These are phyloP conservation scores for Eucalyptus cloeziana DNA, from an alignment of 345 rosid species.

Conservation along the genomic window DNA sequence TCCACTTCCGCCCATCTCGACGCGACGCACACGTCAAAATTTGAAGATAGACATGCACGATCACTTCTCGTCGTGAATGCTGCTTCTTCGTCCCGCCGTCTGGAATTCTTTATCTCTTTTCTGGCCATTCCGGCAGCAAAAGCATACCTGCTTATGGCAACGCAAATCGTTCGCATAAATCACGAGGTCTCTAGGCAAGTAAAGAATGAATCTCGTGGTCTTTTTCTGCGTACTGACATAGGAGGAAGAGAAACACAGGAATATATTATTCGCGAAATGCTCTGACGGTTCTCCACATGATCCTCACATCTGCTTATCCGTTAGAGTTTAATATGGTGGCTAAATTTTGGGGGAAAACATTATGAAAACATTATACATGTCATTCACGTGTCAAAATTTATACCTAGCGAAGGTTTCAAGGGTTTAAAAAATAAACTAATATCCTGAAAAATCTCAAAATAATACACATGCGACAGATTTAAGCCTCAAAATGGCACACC, in stretches of 20 bases:
- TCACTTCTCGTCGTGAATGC: neutral
- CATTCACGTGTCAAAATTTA: neutral
- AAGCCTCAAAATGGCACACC: too few relatives aligned
- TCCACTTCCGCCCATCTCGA: neutral
- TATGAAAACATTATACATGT: neutral
- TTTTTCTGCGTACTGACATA: neutral
- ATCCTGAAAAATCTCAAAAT: fast-evolving
- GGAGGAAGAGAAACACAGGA: neutral
- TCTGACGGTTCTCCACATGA: neutral
- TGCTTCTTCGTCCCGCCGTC: neutral
- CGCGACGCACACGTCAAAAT: neutral
- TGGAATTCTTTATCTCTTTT: too few relatives aligned
- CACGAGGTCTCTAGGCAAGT: neutral
- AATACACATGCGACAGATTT: fast-evolving
- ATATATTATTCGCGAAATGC: neutral
- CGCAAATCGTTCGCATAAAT: neutral
- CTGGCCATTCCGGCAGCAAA: too few relatives aligned
- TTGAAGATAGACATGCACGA: neutral
- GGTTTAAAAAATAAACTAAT: neutral
- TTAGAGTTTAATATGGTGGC: neutral
- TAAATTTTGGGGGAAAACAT: neutral
- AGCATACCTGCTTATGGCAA: fast-evolving
- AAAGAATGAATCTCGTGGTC: neutral
- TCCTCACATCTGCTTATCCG: neutral
- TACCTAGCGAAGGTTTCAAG: neutral